phyloP scores from a whole-genome alignment of 345 rosid species.

The Excoecaria cochinchinensis region DNA sequence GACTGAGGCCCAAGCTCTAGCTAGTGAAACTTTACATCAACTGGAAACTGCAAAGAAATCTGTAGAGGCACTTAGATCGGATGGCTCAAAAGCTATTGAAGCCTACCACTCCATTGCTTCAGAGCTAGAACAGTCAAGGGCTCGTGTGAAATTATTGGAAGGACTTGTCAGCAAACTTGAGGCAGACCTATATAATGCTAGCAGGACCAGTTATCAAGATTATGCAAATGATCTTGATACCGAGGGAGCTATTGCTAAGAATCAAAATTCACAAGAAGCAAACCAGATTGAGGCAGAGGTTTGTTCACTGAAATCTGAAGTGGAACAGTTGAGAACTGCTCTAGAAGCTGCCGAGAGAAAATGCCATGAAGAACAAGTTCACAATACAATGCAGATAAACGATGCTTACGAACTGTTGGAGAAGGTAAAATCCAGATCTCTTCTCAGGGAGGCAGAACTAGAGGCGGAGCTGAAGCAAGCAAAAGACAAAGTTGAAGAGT shows the following conservation, averaged over 20 bases:
- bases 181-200: constrained; percentile 23
- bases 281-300: constrained; percentile 56
- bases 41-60: constrained; percentile 61
- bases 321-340: constrained; percentile 47
- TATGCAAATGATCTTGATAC: constrained; percentile 24
- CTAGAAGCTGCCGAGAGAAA: constrained; percentile 51
- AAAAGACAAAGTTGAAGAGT: constrained; percentile 54
- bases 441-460: constrained; percentile 53
- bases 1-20: constrained; percentile 59
- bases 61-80: constrained; percentile 59
- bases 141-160: constrained; percentile 51
- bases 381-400: constrained; percentile 69
- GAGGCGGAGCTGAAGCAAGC: constrained; percentile 54
- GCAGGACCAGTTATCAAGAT: constrained; percentile 2
- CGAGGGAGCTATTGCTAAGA: constrained; percentile 19
- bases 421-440: constrained; percentile 39
- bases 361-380: constrained; percentile 63
- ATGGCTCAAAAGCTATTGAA: constrained; percentile 55
- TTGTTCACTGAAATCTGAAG: constrained; percentile 52
- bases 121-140: constrained; percentile 71
- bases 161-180: constrained; percentile 53
- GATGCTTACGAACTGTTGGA: constrained; percentile 73
- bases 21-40: constrained; percentile 53
- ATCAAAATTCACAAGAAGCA: constrained; percentile 22
- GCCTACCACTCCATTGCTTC: constrained; percentile 45